Evolutionary conservation across 768 basidiomycete species (phyloP), one percentile per base, ranked within the genome.

Genomic region (Amanita pallidorosea): DNA sequence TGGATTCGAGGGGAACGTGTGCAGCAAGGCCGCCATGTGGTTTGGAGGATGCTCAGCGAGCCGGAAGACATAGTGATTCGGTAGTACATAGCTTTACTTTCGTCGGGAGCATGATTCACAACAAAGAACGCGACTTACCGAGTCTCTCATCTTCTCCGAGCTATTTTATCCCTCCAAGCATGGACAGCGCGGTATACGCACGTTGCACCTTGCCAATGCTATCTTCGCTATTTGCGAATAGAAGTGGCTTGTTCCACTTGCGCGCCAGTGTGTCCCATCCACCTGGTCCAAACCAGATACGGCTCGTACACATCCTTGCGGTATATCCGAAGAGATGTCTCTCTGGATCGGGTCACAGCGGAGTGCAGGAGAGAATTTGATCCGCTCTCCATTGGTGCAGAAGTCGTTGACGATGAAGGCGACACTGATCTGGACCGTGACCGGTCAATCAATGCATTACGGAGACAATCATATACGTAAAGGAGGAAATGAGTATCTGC

Each of bases 401-500:
- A 55, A n/a, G 59, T 52, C 6, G 54, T 37, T 33, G 58, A 59
- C 9, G 65, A 69, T 35, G 68, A 69, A 36, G 67, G 66, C 0
- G 72, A 67, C 43, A 66, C 67, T 2, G 77, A 75, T 13, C 58
- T 65, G 18, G 68, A 69, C 38, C 66, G 67, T 1, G 77, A 76
- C n/a, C 78, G 79, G 61, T 86, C 83, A n/a, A 94, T 70, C 9
- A 96, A 84, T 1, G 85, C 84, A 60, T 88, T 86, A 11, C 92
- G 86, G 5, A 98, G 78, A 57, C 83, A 79, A 67, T 97, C 93
- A 65, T 93, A 97, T 59, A 97, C 83, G 67, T 80, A 90, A 25
- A 99, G 71, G 2, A 99, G 77, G 68, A 87, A 98, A 65, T 98
- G 96, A 0, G 95, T 99, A 64, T 99, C 96, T 1, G 91, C 89